Conservation (phyloP, 169 alveolate genomes). For the Neospora caninum region DNA sequence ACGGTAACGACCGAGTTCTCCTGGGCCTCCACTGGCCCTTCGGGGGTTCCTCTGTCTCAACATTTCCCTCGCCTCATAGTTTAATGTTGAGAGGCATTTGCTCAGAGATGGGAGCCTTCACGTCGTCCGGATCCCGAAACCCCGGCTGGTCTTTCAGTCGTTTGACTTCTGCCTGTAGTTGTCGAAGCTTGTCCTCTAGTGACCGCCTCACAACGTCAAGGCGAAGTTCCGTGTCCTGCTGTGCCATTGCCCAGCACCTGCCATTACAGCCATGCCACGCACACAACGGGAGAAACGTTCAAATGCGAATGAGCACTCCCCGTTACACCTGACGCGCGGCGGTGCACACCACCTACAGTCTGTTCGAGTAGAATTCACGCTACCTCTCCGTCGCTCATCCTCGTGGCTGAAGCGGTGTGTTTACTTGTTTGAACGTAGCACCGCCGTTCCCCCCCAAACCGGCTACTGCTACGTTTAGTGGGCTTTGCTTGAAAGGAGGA, state of each 20-base stretch:
- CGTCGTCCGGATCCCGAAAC: not conserved
- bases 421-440: too few species aligned
- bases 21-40: too few species aligned
- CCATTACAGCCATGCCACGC: not conserved
- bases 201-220: slow-evolving; percentile 45
- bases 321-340: not conserved
- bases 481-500: too few species aligned
- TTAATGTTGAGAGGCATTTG: not conserved
- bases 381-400: too few species aligned
- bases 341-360: not conserved
- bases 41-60: too few species aligned
- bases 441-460: too few species aligned
- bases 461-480: too few species aligned
- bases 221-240: slow-evolving; percentile 53
- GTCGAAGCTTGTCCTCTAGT: slow-evolving; percentile 21
- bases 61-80: not conserved
- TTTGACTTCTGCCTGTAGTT: slow-evolving; percentile 19
- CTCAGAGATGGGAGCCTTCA: not conserved
- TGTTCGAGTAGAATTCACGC: not conserved
- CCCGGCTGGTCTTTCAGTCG: slow-evolving; percentile 12
- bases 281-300: not conserved
- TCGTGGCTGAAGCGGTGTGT: too few species aligned
- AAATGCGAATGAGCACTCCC: too few species aligned
- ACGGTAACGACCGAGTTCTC: too few species aligned
- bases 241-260: slow-evolving; percentile 57